Conservation (phyloP, 208 protist genomes). For the Acanthamoeba castellanii region DNA sequence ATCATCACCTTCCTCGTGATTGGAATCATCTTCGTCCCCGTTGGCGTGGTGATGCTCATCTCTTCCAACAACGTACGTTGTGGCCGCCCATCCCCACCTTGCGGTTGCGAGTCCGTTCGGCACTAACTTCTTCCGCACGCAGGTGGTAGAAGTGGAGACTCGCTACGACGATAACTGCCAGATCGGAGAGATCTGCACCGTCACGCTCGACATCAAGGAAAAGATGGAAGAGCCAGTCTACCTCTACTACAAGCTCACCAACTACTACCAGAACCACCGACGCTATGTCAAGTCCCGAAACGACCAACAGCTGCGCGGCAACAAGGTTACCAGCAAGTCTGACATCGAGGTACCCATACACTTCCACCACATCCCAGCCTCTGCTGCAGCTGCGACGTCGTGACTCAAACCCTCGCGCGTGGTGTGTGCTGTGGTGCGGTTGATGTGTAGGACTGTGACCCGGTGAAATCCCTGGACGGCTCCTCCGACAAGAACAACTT, state of each 20-base stretch:
- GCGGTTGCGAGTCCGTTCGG: not conserved
- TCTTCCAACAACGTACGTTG: conserved; percentile 87
- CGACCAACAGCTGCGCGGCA: conserved; percentile 84
- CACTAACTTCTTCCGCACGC: not conserved
- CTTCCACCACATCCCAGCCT: no score
- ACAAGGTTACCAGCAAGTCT: conserved; percentile 40
- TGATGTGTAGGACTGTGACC: conserved; percentile 74
- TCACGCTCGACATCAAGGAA: conserved; percentile 86
- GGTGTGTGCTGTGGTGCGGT: not conserved
- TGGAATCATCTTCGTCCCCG: conserved; percentile 94
- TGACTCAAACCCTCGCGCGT: not conserved
- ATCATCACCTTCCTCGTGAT: conserved; percentile 94
- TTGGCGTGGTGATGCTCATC: conserved; percentile 93
- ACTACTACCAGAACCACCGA: conserved; percentile 99
- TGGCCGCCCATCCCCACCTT: not conserved
- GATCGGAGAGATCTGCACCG: conserved; percentile 23
- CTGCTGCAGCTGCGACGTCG: not conserved
- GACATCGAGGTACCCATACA: not conserved
- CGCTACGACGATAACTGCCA: conserved; percentile 22
- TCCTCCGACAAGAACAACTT: conserved; percentile 87
- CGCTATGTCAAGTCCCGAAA: conserved; percentile 92
- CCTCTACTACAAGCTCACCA: conserved; percentile 97
- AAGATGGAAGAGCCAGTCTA: conserved; percentile 94
- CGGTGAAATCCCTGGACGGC: conserved; percentile 65
- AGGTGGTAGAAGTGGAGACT: conserved; percentile 64